Evolutionary conservation across 2,329 filamentous ascomycete genomes (phyloP).

Genomic region (Rhexocercosporidium sp.): DNA sequence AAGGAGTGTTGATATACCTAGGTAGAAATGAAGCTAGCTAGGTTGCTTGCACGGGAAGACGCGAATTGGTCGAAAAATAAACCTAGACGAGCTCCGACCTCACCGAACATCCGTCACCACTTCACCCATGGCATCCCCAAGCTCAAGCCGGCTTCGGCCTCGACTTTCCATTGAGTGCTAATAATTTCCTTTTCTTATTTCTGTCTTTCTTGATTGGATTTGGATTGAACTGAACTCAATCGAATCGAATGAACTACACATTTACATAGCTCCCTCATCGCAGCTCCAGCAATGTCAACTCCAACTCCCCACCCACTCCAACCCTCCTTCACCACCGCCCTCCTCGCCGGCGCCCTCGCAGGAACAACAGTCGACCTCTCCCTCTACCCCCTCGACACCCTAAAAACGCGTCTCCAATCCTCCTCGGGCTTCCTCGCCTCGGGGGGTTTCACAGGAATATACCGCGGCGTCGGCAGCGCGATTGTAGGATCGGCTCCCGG

Average conservation of each 20-base stretch:
- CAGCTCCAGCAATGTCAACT: slow-evolving; percentile 15
- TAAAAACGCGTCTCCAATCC: slow-evolving; percentile 96
- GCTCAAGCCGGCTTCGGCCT: slow-evolving; percentile 34
- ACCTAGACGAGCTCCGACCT: slow-evolving; percentile 20
- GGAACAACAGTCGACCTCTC: slow-evolving; percentile 96
- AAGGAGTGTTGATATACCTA: not conserved
- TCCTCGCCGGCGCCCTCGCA: slow-evolving; percentile 84
- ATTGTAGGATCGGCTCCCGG: slow-evolving; percentile 91
- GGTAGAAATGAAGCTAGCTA: not conserved
- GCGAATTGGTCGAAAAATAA: slow-evolving; percentile 19
- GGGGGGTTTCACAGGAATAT: slow-evolving; percentile 90
- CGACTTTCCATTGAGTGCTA: not conserved
- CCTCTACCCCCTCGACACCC: slow-evolving; percentile 96
- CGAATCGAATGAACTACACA: not conserved
- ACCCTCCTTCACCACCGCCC: slow-evolving; percentile 60
- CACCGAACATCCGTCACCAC: slow-evolving; percentile 17
- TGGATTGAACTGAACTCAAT: not conserved
- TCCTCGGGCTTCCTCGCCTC: slow-evolving; percentile 76
- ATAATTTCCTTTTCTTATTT: no score
- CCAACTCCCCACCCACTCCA: not conserved
- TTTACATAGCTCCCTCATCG: not conserved
- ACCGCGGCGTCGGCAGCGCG: slow-evolving; percentile 88
- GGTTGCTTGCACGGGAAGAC: slow-evolving; percentile 1
- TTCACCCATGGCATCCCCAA: slow-evolving; percentile 27
- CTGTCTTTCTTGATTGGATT: slow-evolving; percentile 1